Evolutionary conservation across 2,329 filamentous ascomycete genomes (phyloP).

Genomic region (Pleomassaria siparia): DNA sequence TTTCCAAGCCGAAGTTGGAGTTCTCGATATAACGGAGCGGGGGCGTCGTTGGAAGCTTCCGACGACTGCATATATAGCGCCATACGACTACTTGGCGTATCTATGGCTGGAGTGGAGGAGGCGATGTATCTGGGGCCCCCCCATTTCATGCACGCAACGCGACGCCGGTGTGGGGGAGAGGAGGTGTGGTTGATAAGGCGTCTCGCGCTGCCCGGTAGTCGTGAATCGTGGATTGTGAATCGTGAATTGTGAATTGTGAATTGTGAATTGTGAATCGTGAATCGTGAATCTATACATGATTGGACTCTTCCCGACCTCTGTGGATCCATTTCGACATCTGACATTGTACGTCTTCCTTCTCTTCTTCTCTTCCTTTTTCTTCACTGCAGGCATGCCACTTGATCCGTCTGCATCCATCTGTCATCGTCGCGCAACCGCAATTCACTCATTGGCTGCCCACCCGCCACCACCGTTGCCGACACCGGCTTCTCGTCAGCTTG

Average conservation of each 20-base stretch:
- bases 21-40: conserved; percentile 11
- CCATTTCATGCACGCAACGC: neutral
- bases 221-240: too few species aligned
- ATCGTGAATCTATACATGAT: too few species aligned
- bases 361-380: neutral
- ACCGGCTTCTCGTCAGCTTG: conserved; percentile 1
- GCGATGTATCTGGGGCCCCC: neutral
- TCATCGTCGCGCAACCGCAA: conserved; percentile 1
- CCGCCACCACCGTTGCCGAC: neutral
- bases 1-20: conserved; percentile 4
- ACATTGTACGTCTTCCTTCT: neutral
- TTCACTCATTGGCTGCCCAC: neutral
- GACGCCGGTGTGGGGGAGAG: conserved; percentile 6
- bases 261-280: too few species aligned
- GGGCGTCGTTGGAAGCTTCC: conserved; percentile 13
- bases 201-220: neutral
- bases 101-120: too few species aligned
- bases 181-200: conserved; percentile 6
- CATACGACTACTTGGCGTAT: conserved; percentile 12
- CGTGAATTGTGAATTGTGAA: too few species aligned
- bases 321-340: neutral
- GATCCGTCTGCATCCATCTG: neutral
- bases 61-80: conserved; percentile 11
- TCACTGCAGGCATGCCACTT: neutral
- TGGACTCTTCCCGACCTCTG: neutral